Percentiles rank a stretch among this genome's conserved stretches.
These are phyloP conservation scores for Kwoniella sp. DNA, from an alignment of 768 basidiomycete genomes.

Conservation along the genomic window DNA sequence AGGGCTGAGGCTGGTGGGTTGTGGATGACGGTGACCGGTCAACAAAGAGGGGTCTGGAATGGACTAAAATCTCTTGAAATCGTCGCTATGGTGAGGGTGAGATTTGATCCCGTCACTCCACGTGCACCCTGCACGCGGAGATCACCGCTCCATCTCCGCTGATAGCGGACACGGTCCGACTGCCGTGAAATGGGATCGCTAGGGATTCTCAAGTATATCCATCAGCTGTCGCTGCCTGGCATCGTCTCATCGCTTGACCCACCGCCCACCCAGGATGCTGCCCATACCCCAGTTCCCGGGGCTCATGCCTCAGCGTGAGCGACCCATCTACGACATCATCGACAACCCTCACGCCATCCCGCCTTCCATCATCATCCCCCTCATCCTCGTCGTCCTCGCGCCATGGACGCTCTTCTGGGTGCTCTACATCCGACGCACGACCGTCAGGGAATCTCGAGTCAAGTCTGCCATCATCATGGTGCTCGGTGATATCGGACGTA, in stretches of 20 bases:
- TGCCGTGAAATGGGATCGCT: no score
- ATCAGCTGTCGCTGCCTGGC: no score
- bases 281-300: slow-evolving; percentile 1
- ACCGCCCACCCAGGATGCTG: no score
- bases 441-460: slow-evolving; percentile 9
- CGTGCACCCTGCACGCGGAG: no score
- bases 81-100: no score
- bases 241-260: no score
- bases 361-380: slow-evolving; percentile 2
- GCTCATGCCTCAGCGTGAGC: slow-evolving; percentile 1
- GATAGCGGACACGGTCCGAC: no score
- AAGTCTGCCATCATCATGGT: slow-evolving; percentile 80
- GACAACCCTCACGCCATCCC: slow-evolving; percentile 3
- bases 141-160: no score
- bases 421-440: slow-evolving; percentile 1
- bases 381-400: slow-evolving; percentile 11
- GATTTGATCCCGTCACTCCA: slow-evolving; percentile 9
- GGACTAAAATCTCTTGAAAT: no score
- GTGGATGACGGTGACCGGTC: no score
- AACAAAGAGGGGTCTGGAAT: no score
- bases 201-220: no score
- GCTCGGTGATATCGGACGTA: slow-evolving; percentile 90
- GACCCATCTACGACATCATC: slow-evolving; percentile 1
- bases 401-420: slow-evolving; percentile 11
- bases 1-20: background rate